Base-by-base conservation (phyloP, 2,329 filamentous ascomycete species). In the Gnomoniopsis smithogilvyi region DNA sequence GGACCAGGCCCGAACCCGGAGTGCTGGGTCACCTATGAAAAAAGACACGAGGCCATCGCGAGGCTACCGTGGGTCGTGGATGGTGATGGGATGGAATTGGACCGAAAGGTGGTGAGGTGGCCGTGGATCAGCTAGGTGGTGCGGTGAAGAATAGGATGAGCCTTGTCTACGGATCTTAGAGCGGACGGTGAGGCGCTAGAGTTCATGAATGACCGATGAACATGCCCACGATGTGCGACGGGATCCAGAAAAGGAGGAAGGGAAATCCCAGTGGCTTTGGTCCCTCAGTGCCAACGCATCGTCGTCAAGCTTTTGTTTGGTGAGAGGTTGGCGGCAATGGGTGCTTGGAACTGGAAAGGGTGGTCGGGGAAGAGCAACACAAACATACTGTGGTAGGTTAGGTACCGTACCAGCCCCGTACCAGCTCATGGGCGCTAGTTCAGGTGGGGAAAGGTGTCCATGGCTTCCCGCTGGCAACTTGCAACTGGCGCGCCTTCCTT, bases 231-330 rank as follows among this genome's bases (percentile, higher is more conserved):
- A 50, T 56, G 46, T 48, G 11, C 24, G 46, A 30, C 3, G 46
- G 46, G 46, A 22, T 6, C 10, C 10, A 30, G n/a, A 36, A 38
- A 38, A 38, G 45, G 46, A 56, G 54, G 51, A 45, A 54, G 51
- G 51, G 22, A 3, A 54, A 49, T 41, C 54, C 54, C 46, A 49
- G 54, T 17, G 46, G 22, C 33, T 14, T 15, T 17, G 46, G 49
- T 36, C 54, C 54, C 48, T 46, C 34, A 26, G 36, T 56, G 54
- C 54, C 54, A 56, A 34, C 54, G 46, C 54, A 56, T 56, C 54
- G 45, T 47, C 45, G 45, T 21, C 45, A 47, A 47, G 45, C 45
- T 47, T 47, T 47, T 24, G 19, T 7, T 47, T 47, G 19, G 21
- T 41, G 45, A 26, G 45, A 51, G 21, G 30, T 24, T 26, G 33